A percentile compares a stretch with the other conserved stretches of the same genome.
Evolutionary conservation across 345 rosid species (phyloP).

Genomic region (Citrus cavaleriei): DNA sequence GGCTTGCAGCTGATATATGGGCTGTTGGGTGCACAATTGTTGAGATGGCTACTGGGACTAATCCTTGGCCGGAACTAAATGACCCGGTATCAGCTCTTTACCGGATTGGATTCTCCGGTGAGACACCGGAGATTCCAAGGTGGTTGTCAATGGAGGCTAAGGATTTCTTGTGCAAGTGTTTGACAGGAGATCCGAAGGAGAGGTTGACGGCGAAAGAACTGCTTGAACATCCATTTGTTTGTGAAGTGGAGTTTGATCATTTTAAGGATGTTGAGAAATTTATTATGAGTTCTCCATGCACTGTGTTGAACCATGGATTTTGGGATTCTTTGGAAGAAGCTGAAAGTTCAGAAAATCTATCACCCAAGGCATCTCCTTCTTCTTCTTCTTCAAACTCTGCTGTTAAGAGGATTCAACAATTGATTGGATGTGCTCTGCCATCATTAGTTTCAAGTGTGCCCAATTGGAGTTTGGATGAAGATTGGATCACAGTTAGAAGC

Average conservation of each 20-base stretch:
- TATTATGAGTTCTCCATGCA: conserved; percentile 48
- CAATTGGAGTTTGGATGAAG: conserved; percentile 38
- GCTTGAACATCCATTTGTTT: conserved; percentile 69
- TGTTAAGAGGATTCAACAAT: conserved; percentile 41
- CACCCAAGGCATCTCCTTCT: background rate
- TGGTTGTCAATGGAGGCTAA: conserved; percentile 56
- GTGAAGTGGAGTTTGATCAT: conserved; percentile 10
- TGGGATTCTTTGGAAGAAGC: conserved; percentile 58
- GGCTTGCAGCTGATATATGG: conserved; percentile 84
- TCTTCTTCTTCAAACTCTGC: conserved; percentile 22
- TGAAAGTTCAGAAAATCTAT: conserved; percentile 23
- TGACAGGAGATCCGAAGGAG: conserved; percentile 53
- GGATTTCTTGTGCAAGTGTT: conserved; percentile 68
- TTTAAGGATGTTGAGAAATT: conserved; percentile 7
- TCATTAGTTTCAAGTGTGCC: conserved; percentile 12
- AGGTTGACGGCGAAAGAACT: conserved; percentile 62
- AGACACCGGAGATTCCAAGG: conserved; percentile 57
- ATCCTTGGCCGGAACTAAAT: conserved; percentile 63
- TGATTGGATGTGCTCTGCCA: conserved; percentile 22
- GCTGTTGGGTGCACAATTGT: conserved; percentile 73
- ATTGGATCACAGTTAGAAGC: conserved; percentile 75
- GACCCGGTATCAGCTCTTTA: conserved; percentile 67
- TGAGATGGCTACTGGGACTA: conserved; percentile 75
- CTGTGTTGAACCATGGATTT: conserved; percentile 68
- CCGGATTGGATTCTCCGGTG: conserved; percentile 70